A percentile compares a stretch with the other conserved stretches of the same genome.
Conservation (phyloP, 2,329 filamentous ascomycete species). For the Cryphonectria radicalis region DNA sequence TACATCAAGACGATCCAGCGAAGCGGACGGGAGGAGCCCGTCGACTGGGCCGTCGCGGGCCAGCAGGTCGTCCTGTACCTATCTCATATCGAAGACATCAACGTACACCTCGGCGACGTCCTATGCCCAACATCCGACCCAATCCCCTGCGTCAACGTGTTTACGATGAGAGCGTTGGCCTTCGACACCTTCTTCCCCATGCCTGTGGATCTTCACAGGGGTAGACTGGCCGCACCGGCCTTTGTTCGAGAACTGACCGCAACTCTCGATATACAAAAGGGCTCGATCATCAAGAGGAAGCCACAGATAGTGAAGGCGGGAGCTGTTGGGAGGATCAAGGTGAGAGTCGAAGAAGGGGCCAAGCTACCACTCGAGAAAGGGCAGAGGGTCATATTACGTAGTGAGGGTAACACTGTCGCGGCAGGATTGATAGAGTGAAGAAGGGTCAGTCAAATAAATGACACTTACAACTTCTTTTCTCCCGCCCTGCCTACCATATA, state of each 20-base stretch:
- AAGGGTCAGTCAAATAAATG: constrained; percentile 25
- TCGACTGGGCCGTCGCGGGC: constrained; percentile 90
- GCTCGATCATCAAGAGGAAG: constrained; percentile 77
- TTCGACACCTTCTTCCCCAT: constrained; percentile 91
- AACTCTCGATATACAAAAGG: constrained; percentile 77
- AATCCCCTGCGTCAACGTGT: constrained; percentile 71
- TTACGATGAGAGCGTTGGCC: constrained; percentile 83
- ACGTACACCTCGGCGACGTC: constrained; percentile 84
- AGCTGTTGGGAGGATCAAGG: constrained; percentile 73
- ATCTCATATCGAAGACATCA: constrained; percentile 79
- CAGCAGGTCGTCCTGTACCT: constrained; percentile 88
- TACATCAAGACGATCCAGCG: constrained; percentile 82
- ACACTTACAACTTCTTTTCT: neutral
- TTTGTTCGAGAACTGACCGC: constrained; percentile 74
- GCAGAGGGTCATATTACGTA: constrained; percentile 78
- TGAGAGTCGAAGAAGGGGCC: constrained; percentile 65
- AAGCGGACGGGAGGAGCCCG: constrained; percentile 61
- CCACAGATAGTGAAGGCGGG: constrained; percentile 83
- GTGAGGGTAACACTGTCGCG: constrained; percentile 81
- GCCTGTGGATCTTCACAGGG: constrained; percentile 85
- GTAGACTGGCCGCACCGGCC: constrained; percentile 78
- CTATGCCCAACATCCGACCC: constrained; percentile 73
- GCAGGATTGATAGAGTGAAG: constrained; percentile 79
- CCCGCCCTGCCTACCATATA: too few species aligned
- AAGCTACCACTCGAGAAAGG: constrained; percentile 81